Base-by-base conservation (phyloP, 176 grass and related monocot species). In the Ananas comosus region DNA sequence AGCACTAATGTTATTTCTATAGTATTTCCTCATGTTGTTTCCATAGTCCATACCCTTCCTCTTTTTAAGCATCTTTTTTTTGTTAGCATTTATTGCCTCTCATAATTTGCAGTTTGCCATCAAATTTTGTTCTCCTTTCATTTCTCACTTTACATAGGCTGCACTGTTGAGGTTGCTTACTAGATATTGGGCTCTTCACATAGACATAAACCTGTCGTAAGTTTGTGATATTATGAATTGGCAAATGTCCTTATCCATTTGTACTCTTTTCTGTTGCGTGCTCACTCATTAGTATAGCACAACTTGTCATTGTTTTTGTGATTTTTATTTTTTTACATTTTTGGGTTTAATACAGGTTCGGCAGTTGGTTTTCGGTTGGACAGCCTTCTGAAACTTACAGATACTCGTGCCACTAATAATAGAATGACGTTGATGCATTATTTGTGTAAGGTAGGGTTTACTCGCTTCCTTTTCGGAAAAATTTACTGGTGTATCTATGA, bases 351-450 rank as follows among this genome's bases (percentile, higher is more conserved):
- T 69, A 78, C 84, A 90, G 91, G 91, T 67, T 85, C 88, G 65
- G 91, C 87, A 75, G 81, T 96, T 51, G 91, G 91, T 81, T 96
- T 91, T 80, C 79, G 77, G 17, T 82, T 96, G 67, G 87, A 88
- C 51, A 96, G 91, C 70, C 78, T 96, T 68, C 71, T 91, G 66
- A 96, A 96, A 85, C 91, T 96, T 52, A 72, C 83, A 85, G 91
- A 96, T 48, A 96, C 91, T 16, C 91, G 91, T 77, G 82, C 83
- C 67, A 96, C 84, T 69, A 89, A 80, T 68, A 83, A 74, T 72
- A 91, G 81, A 81, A 90, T 85, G 74, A 91, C 91, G 19, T 78
- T 96, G 64, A 91, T 96, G 87, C 91, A 96, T 81, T 96, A 91
- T 79, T 72, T 96, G 22, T 96, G 91, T 70, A 96, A 88, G 91